Evolutionary conservation across 768 basidiomycete species (phyloP).

Genomic region (Boletus reticulatus): DNA sequence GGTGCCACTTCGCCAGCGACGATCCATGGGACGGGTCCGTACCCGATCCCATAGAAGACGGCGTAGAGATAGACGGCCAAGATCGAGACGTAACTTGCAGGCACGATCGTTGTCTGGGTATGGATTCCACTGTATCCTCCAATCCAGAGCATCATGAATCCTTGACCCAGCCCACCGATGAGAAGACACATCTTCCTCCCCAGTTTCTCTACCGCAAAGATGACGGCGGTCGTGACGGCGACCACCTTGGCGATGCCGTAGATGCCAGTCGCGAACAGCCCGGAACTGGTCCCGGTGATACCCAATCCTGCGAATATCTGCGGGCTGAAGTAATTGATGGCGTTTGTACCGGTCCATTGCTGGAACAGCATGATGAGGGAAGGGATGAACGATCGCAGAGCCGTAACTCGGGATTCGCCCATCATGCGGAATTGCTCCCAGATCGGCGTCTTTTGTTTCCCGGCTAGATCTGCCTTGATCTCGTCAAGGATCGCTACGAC

Average conservation of each 20-base stretch:
- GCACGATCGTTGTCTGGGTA: constrained; percentile 24
- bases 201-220: constrained; percentile 46
- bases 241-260: constrained; percentile 42
- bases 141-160: constrained; percentile 38
- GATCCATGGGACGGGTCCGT: constrained; percentile 31
- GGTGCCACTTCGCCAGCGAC: constrained; percentile 37
- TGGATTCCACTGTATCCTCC: constrained; percentile 35
- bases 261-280: constrained; percentile 50
- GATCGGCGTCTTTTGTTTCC: constrained; percentile 36
- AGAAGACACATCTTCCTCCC: constrained; percentile 51
- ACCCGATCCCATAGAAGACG: constrained; percentile 36
- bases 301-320: constrained; percentile 49
- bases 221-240: constrained; percentile 38
- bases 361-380: constrained; percentile 46
- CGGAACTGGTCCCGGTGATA: constrained; percentile 40
- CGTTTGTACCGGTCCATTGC: constrained; percentile 54
- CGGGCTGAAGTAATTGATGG: constrained; percentile 56
- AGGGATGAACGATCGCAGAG: constrained; percentile 44
- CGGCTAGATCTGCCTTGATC: constrained; percentile 47
- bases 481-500: constrained; percentile 42
- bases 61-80: constrained; percentile 39
- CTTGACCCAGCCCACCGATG: constrained; percentile 48
- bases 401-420: constrained; percentile 43
- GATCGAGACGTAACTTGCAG: constrained; percentile 38
- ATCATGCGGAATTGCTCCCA: constrained; percentile 40